Evolutionary conservation across 129 eudicot genomes (phyloP).

Genomic region (Flaveria brownii): DNA sequence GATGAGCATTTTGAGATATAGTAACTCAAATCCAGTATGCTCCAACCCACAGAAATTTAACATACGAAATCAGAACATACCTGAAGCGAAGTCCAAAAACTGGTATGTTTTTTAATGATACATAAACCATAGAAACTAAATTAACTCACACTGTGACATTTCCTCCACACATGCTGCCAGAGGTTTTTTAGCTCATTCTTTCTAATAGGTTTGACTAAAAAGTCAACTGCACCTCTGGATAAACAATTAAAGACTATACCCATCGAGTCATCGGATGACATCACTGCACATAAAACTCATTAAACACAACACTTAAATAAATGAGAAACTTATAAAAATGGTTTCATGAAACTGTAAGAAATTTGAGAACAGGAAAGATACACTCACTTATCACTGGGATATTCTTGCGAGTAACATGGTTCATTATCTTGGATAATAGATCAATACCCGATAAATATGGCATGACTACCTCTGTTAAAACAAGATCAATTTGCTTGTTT

Average conservation of each 20-base stretch:
- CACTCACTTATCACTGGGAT: conserved; percentile 86
- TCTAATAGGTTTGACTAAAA: conserved; percentile 85
- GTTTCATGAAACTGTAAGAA: neutral
- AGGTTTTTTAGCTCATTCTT: conserved; percentile 83
- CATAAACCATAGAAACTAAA: conserved; percentile 37
- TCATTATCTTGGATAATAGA: conserved; percentile 70
- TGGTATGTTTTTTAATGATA: conserved; percentile 30
- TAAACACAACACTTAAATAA: conserved; percentile 8
- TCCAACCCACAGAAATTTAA: conserved; percentile 28
- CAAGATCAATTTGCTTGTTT: conserved; percentile 65
- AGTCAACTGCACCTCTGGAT: conserved; percentile 87
- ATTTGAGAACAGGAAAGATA: neutral
- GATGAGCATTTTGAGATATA: conserved; percentile 35
- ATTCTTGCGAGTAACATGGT: conserved; percentile 70
- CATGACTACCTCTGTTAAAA: conserved; percentile 78
- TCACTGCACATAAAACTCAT: conserved; percentile 62
- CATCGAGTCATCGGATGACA: conserved; percentile 83
- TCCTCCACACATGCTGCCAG: conserved; percentile 99
- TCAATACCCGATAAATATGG: conserved; percentile 84
- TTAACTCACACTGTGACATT: conserved; percentile 80
- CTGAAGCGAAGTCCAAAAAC: conserved; percentile 46
- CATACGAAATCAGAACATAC: conserved; percentile 44
- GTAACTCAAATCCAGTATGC: conserved; percentile 35
- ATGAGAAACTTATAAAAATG: neutral
- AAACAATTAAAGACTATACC: conserved; percentile 82